Evolutionary conservation across 1,284 basidiomycete genomes (phyloP).

Genomic region (Leccinum fuscescens): DNA sequence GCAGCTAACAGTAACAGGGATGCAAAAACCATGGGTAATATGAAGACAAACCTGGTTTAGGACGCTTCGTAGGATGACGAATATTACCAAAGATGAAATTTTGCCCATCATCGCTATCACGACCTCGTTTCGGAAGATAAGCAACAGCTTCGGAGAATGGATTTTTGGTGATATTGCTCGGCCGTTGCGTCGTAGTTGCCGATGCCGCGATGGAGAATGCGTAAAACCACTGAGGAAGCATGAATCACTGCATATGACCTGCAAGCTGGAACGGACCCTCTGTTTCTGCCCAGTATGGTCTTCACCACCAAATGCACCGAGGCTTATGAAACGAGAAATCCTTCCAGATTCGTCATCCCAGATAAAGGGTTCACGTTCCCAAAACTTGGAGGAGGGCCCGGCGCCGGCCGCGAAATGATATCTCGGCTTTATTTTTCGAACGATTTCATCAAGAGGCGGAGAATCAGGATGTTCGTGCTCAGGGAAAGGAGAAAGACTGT

Average conservation of each 20-base stretch:
- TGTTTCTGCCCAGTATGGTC: slow-evolving; percentile 65
- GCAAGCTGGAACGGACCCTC: slow-evolving; percentile 51
- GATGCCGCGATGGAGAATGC: slow-evolving; percentile 63
- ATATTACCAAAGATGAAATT: slow-evolving; percentile 71
- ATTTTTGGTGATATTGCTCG: slow-evolving; percentile 69
- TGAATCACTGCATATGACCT: slow-evolving; percentile 7
- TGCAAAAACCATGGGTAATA: not conserved
- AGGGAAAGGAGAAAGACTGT: slow-evolving; percentile 54
- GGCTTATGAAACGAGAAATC: slow-evolving; percentile 75
- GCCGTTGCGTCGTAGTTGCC: slow-evolving; percentile 42
- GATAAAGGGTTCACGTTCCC: slow-evolving; percentile 88
- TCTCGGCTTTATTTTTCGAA: slow-evolving; percentile 65
- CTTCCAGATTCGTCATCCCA: slow-evolving; percentile 76
- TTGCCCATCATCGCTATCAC: slow-evolving; percentile 47
- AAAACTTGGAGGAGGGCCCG: slow-evolving; percentile 66
- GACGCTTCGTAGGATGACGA: slow-evolving; percentile 54
- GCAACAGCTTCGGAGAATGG: slow-evolving; percentile 56
- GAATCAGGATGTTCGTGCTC: slow-evolving; percentile 47
- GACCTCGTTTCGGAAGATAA: slow-evolving; percentile 51
- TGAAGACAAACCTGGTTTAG: slow-evolving; percentile 45
- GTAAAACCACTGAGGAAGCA: slow-evolving; percentile 66
- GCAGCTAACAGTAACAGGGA: not conserved
- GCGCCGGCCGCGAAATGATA: slow-evolving; percentile 76
- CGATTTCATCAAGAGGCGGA: slow-evolving; percentile 65
- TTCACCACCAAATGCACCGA: slow-evolving; percentile 82